Evolutionary conservation across 2,329 filamentous ascomycete species (phyloP), one percentile per base, ranked within the genome.

Genomic region (Trematosphaeria pertusa): DNA sequence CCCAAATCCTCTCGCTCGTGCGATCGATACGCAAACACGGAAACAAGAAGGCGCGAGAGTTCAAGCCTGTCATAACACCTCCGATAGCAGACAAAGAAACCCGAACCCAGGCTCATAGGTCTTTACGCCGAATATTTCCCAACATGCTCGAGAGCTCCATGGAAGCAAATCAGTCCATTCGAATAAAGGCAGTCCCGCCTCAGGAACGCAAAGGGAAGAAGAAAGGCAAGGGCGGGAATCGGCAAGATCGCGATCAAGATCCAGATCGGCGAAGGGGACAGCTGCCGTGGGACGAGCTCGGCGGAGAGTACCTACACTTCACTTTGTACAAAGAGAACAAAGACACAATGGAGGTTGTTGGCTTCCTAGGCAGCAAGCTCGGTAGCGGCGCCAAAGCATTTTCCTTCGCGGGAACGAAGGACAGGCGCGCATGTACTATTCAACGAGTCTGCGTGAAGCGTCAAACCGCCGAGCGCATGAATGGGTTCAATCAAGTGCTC

Each of bases 251-350:
- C 53, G 65, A 47, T 17, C 48, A 49, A 46, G 61, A 44, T 39
- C 61, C 45, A 33, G 56, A 54, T 46, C 39, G 60, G 12, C 58
- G 63, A 70, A 52, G 62, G 19, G 62, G 58, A 53, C 56, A 61
- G 22, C 61, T 82, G 26, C 78, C 75, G 41, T 88, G 85, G 85
- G 75, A 84, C 42, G 85, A 88, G 55, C 75, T 86, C 32, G 86
- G 80, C n/a, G 90, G 88, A 14, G 87, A 91, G 37, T 94, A 90
- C 69, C 76, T 96, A 11, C 91, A 96, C 70, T 96, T 96, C 70
- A 93, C 89, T 0, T 79, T 97, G 40, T 95, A 93, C 82, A 97
- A 97, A 75, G 92, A 96, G 75, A 97, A 97, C 75, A 92, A 93
- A 67, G 92, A 97, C 67, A 97, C 92, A 1, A 95, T 96, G 89